Evolutionary conservation across 768 basidiomycete species (phyloP).

Genomic region (Cystofilobasidium ferigula): DNA sequence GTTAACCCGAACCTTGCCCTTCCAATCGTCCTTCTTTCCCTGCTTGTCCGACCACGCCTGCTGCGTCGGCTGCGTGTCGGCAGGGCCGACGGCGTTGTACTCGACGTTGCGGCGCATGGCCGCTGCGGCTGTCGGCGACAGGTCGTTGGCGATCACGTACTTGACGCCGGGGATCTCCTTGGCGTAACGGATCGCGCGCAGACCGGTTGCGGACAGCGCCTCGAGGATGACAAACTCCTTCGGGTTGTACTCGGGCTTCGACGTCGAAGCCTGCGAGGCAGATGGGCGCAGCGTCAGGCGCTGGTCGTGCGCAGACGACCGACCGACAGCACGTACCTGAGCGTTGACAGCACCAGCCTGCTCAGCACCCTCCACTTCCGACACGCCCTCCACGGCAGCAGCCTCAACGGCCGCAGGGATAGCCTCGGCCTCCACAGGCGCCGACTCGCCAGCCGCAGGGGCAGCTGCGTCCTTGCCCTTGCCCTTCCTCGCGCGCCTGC

Average conservation of each 20-base stretch:
- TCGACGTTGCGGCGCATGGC: constrained; percentile 79
- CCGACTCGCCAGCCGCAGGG: neutral
- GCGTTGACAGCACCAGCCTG: neutral
- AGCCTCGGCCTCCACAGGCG: neutral
- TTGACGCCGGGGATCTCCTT: constrained; percentile 87
- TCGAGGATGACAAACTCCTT: constrained; percentile 72
- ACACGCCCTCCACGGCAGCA: neutral
- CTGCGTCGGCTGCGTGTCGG: constrained; percentile 31
- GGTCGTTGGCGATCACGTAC: constrained; percentile 91
- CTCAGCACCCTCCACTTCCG: neutral
- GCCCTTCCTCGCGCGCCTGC: constrained; percentile 32
- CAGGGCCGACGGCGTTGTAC: constrained; percentile 55
- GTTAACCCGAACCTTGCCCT: constrained; percentile 62
- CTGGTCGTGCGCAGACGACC: neutral
- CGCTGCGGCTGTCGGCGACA: constrained; percentile 66
- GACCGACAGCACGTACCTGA: constrained; percentile 2
- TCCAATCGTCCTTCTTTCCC: constrained; percentile 27
- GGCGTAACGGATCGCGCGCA: constrained; percentile 91
- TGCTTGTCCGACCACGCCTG: neutral
- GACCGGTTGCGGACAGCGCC: constrained; percentile 87
- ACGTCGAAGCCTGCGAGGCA: neutral
- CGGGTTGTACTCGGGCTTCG: constrained; percentile 44
- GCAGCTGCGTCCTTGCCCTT: constrained; percentile 38
- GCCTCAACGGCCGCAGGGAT: neutral
- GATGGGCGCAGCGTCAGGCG: neutral